Percentiles rank a stretch among this genome's conserved stretches.
Evolutionary conservation across 495 filamentous ascomycete species (phyloP).

Genomic region (Lichina pygmaea): DNA sequence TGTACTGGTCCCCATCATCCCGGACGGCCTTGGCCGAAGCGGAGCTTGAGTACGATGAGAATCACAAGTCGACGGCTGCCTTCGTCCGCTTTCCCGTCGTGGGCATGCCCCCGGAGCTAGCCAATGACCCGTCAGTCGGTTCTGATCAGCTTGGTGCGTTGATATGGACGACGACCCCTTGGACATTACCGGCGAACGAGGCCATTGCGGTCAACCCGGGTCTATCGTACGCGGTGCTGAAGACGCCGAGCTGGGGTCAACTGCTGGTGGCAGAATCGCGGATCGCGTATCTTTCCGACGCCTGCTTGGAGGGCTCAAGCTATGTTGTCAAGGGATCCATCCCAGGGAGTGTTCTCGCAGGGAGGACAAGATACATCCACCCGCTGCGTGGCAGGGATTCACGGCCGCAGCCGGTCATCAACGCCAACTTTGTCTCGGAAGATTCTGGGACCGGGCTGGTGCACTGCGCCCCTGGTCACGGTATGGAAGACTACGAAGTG

Average conservation of each 20-base stretch:
- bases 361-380: slow-evolving; percentile 33
- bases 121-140: slow-evolving; percentile 9
- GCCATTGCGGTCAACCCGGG: slow-evolving; percentile 56
- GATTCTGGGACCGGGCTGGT: slow-evolving; percentile 79
- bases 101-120: slow-evolving; percentile 20
- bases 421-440: slow-evolving; percentile 64
- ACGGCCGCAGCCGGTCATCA: slow-evolving; percentile 37
- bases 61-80: slow-evolving; percentile 54
- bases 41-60: slow-evolving; percentile 79
- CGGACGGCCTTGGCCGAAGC: slow-evolving; percentile 82
- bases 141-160: slow-evolving; percentile 32
- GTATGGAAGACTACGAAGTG: slow-evolving; percentile 83
- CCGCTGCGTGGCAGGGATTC: slow-evolving; percentile 26
- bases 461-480: slow-evolving; percentile 82
- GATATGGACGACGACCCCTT: slow-evolving; percentile 95
- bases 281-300: slow-evolving; percentile 22
- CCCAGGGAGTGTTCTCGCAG: slow-evolving; percentile 34
- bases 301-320: slow-evolving; percentile 4
- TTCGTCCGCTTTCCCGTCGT: slow-evolving; percentile 55
- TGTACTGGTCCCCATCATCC: slow-evolving; percentile 89
- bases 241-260: slow-evolving; percentile 23
- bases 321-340: slow-evolving; percentile 28
- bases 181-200: slow-evolving; percentile 84
- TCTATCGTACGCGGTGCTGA: slow-evolving; percentile 45
- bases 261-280: slow-evolving; percentile 41